Base-by-base conservation (phyloP, 306 rosid genomes). In the Vigna unguiculata region DNA sequence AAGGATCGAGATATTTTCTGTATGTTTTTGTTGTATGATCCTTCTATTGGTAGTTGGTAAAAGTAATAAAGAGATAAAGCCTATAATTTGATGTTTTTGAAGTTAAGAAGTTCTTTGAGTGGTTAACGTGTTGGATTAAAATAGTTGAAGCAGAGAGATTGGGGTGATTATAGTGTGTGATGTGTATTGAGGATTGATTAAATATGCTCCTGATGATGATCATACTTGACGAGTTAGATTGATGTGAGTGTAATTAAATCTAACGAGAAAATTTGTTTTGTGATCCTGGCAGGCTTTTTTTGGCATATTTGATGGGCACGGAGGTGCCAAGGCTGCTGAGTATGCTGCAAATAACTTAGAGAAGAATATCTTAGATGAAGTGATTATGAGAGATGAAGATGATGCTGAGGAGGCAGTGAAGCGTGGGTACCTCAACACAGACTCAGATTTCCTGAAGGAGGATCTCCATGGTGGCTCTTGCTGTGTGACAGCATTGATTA, bases 241-340 rank as follows among this genome's bases (percentile, higher is more conserved):
- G 9, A 36, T 40, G 21, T 9, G 14, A 65, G 59, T 54, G 62
- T 65, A 47, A 65, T 70, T 25, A 65, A 81, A 74, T 76, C 71
- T 80, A 71, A 83, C 57, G 21, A 30, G 41, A 1, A 15, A 46
- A 10, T 45, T 45, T 64, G 49, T 71, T 61, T 36, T 34, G 41
- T 52, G 34, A 24, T 74, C n/a, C 64, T 80, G 34, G 75, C 97
- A 95, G 99, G 96, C 97, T 10, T 80, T 95, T 75, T 95, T 95
- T 28, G 99, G 97, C 11, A 65, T 95, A 68, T 95, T 85, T 81
- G 99, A 92, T 81, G 97, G 99, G n/a, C 97, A 95, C 32, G 97
- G 99, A 21, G 99, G 99, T 69, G 83, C 87, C 0, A 90, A 92
- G 71, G 97, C 97, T 38, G 97, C 97, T 0, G 96, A 92, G 69